These are phyloP conservation scores for Elsinoe arachidis DNA, from an alignment of 2,329 filamentous ascomycete genomes.

Conservation along the genomic window DNA sequence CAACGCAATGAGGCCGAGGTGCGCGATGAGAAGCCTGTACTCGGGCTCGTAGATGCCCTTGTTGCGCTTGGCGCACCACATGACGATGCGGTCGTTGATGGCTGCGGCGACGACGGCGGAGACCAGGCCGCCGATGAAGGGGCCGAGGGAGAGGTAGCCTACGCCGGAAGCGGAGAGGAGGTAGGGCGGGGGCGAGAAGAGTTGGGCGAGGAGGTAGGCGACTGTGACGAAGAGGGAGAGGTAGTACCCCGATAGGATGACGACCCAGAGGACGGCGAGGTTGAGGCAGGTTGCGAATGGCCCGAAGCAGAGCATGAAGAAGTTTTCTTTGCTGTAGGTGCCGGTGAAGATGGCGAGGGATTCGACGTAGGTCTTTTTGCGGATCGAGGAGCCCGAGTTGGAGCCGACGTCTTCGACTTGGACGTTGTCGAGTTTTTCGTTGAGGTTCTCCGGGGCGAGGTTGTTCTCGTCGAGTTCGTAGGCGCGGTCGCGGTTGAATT, in stretches of 20 bases:
- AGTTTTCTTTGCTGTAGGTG: constrained; percentile 30
- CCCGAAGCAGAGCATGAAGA: constrained; percentile 32
- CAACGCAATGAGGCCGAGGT: constrained; percentile 21
- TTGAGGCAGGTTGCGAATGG: constrained; percentile 45
- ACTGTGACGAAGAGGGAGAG: constrained; percentile 37
- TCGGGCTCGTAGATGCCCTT: constrained; percentile 48
- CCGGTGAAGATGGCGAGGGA: constrained; percentile 33
- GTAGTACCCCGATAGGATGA: constrained; percentile 38
- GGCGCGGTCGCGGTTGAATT: constrained; percentile 35
- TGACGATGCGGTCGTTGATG: constrained; percentile 31
- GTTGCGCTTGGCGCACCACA: constrained; percentile 41
- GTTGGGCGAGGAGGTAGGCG: constrained; percentile 37
- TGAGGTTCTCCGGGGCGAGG: constrained; percentile 11
- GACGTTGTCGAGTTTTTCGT: constrained; percentile 12
- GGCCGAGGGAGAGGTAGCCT: constrained; percentile 36
- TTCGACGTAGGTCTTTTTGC: constrained; percentile 30
- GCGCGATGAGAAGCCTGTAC: constrained; percentile 37
- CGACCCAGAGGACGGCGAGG: constrained; percentile 43
- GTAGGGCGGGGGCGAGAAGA: constrained; percentile 44
- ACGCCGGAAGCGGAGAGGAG: constrained; percentile 33
- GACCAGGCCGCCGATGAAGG: constrained; percentile 33
- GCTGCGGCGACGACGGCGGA: constrained; percentile 28
- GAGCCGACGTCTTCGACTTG: constrained; percentile 10
- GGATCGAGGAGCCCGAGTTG: constrained; percentile 7
- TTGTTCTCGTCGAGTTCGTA: constrained; percentile 17